These are phyloP conservation scores for Ceratocystis colombiana DNA, from an alignment of 2,329 filamentous ascomycete genomes.

Conservation along the genomic window DNA sequence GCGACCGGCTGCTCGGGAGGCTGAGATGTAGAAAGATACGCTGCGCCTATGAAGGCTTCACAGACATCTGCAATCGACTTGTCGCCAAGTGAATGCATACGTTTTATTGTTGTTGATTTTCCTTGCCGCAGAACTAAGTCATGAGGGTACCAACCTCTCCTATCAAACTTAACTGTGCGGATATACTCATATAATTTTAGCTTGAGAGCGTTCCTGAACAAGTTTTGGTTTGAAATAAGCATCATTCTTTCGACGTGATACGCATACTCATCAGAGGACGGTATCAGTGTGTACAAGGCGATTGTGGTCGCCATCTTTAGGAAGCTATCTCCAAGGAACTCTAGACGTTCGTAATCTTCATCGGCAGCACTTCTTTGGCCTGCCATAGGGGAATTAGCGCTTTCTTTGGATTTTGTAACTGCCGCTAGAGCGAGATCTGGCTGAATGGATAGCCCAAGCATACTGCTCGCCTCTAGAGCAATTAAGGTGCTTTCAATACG, in stretches of 20 bases:
- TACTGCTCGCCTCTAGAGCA: conserved; percentile 59
- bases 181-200: conserved; percentile 62
- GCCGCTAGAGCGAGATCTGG: conserved; percentile 72
- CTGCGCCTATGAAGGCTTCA: conserved; percentile 85
- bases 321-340: conserved; percentile 88
- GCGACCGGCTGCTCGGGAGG: conserved; percentile 34
- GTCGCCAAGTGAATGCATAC: conserved; percentile 61
- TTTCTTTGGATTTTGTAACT: conserved; percentile 84
- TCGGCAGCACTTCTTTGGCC: conserved; percentile 75
- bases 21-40: conserved; percentile 46
- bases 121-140: conserved; percentile 63
- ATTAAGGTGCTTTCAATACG: conserved; percentile 75
- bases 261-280: conserved; percentile 69
- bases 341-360: conserved; percentile 85
- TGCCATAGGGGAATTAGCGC: conserved; percentile 59
- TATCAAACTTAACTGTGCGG: conserved; percentile 70
- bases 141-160: conserved; percentile 81
- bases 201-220: conserved; percentile 66
- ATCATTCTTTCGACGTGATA: conserved; percentile 88
- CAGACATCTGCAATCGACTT: conserved; percentile 93
- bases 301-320: conserved; percentile 94
- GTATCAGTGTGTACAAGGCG: conserved; percentile 65
- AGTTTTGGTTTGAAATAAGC: conserved; percentile 81
- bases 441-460: conserved; percentile 54
- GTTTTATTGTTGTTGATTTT: conserved; percentile 43